A percentile compares a stretch with the other conserved stretches of the same genome.
Conservation (phyloP, 164 flowering plant species). For the Dillenia turbinata region DNA sequence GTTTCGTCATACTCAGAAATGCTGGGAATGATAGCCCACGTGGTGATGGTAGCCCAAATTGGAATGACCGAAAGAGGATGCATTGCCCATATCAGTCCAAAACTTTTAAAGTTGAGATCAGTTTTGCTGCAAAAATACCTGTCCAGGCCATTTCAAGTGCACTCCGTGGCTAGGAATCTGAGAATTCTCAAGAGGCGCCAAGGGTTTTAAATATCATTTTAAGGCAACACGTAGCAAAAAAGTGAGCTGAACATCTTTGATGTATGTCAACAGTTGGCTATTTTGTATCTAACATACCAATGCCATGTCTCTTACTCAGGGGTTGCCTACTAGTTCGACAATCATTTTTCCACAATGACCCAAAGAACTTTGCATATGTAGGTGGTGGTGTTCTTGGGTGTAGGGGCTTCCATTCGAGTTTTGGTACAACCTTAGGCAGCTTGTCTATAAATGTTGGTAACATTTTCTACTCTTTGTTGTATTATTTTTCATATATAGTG, state of each 20-base stretch:
- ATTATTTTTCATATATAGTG: not conserved
- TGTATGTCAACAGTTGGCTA: not conserved
- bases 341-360: slow-evolving; percentile 74
- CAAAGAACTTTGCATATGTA: slow-evolving; percentile 54
- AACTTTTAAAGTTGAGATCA: slow-evolving; percentile 68
- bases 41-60: slow-evolving; percentile 49
- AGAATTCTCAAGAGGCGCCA: slow-evolving; percentile 80
- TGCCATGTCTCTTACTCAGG: slow-evolving; percentile 33
- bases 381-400: slow-evolving; percentile 92
- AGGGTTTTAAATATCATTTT: slow-evolving; percentile 84
- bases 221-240: slow-evolving; percentile 89
- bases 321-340: slow-evolving; percentile 95
- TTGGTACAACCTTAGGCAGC: slow-evolving; percentile 75
- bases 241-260: slow-evolving; percentile 37
- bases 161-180: slow-evolving; percentile 81
- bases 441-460: slow-evolving; percentile 79
- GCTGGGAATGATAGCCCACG: slow-evolving; percentile 51
- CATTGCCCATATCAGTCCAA: slow-evolving; percentile 63
- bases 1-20: slow-evolving; percentile 8
- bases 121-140: slow-evolving; percentile 89
- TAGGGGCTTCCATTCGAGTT: slow-evolving; percentile 86
- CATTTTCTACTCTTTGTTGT: not conserved
- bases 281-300: not conserved
- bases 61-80: slow-evolving; percentile 55
- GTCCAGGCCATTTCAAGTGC: slow-evolving; percentile 78